A percentile compares a stretch with the other conserved stretches of the same genome.
Conservation (phyloP, 148 eudicot species). For the Diospyros kaki region DNA sequence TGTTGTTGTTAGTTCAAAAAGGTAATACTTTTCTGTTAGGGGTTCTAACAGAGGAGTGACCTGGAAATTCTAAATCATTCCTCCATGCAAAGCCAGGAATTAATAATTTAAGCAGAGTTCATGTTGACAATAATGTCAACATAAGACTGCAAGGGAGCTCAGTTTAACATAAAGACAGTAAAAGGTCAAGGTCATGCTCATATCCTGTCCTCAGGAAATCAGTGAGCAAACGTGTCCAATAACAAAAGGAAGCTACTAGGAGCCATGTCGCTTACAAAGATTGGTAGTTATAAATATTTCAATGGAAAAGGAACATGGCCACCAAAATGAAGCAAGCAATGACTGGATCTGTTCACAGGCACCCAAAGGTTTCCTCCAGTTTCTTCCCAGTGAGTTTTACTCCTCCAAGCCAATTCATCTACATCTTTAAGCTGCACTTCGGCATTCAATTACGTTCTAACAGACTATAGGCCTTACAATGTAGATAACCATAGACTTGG, state of each 20-base stretch:
- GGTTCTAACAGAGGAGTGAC: not conserved
- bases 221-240: not conserved
- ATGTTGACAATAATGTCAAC: not conserved
- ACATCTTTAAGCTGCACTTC: not conserved
- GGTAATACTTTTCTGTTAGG: not conserved
- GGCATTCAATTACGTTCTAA: not conserved
- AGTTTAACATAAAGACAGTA: not conserved
- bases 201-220: not conserved
- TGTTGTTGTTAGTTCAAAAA: not conserved
- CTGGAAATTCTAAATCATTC: constrained; percentile 3
- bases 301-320: not conserved
- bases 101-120: not conserved
- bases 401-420: not conserved
- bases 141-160: not conserved
- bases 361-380: not conserved
- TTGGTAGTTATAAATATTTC: not conserved
- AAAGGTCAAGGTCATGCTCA: not conserved
- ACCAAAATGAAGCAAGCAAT: not conserved
- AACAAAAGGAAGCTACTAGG: not conserved
- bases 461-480: not conserved
- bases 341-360: not conserved
- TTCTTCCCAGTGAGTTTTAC: not conserved
- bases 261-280: not conserved
- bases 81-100: not conserved
- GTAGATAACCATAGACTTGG: not conserved